phyloP scores from a whole-genome alignment of 305 asterid genomes.

The Solanum chacoense region DNA sequence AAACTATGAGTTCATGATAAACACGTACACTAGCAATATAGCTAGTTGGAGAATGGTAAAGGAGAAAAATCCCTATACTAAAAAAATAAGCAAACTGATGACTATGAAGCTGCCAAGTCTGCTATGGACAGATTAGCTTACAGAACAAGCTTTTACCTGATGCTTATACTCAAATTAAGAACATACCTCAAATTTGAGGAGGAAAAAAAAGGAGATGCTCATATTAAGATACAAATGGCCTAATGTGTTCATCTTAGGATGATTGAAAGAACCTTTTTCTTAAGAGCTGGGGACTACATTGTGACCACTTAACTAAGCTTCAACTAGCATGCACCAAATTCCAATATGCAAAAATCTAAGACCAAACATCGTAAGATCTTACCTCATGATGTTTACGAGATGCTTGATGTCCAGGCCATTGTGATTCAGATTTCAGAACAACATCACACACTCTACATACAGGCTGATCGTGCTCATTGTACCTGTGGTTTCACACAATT shows the following conservation, averaged over 20 bases:
- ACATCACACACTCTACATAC: slow-evolving; percentile 76
- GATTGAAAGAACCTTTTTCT: not conserved
- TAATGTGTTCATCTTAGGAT: not conserved
- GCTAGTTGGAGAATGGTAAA: not conserved
- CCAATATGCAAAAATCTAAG: not conserved
- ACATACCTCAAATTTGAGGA: not conserved
- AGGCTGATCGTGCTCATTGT: slow-evolving; percentile 70
- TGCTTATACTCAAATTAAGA: not conserved
- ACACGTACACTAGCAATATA: not conserved
- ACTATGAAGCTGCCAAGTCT: not conserved
- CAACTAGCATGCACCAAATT: not conserved
- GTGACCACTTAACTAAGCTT: not conserved
- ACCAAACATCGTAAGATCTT: not conserved
- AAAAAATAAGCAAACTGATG: not conserved
- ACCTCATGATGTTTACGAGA: slow-evolving; percentile 92
- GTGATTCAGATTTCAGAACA: slow-evolving; percentile 63
- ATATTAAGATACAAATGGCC: not conserved
- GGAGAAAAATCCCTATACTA: not conserved
- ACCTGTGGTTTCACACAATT: slow-evolving; percentile 30
- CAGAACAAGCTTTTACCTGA: not conserved
- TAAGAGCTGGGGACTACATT: not conserved
- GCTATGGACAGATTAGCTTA: not conserved
- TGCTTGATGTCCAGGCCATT: slow-evolving; percentile 94
- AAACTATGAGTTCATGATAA: not conserved
- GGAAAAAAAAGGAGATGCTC: not conserved